A percentile compares a stretch with the other conserved stretches of the same genome.
Evolutionary conservation across 495 filamentous ascomycete species (phyloP).

Genomic region (Annulohypoxylon stygium): DNA sequence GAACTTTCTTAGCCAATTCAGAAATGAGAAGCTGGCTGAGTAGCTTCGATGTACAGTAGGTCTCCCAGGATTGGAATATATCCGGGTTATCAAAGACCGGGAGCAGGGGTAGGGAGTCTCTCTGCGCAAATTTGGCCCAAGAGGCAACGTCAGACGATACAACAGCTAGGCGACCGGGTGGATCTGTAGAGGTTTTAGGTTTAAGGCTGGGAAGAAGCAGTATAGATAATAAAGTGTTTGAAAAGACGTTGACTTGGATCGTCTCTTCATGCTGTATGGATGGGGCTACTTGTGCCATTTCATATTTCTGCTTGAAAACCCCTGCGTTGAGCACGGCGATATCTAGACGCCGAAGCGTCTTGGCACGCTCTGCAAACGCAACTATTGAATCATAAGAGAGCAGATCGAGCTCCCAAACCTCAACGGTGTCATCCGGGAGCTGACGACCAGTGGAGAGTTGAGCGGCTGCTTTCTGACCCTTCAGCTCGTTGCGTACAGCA

Average conservation of each 20-base stretch:
- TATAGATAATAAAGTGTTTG: no score
- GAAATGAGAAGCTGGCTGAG: conserved; percentile 62
- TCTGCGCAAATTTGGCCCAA: conserved; percentile 53
- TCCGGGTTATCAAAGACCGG: conserved; percentile 53
- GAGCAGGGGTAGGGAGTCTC: conserved; percentile 54
- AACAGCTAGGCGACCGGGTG: conserved; percentile 51
- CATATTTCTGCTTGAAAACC: conserved; percentile 33
- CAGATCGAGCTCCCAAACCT: conserved; percentile 70
- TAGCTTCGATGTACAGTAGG: conserved; percentile 63
- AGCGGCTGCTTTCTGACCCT: conserved; percentile 53
- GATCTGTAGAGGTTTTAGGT: conserved; percentile 26
- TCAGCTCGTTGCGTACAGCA: conserved; percentile 52
- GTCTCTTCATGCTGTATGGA: no score
- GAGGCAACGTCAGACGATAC: conserved; percentile 53
- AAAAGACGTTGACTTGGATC: no score
- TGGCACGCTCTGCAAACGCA: conserved; percentile 56
- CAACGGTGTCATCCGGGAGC: conserved; percentile 47
- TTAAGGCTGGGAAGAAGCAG: no score
- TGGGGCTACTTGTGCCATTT: background rate
- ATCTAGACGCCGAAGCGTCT: conserved; percentile 57
- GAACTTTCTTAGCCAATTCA: no score
- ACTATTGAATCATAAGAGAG: conserved; percentile 56
- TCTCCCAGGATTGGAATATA: conserved; percentile 42
- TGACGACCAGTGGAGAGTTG: background rate
- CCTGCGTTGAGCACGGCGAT: conserved; percentile 65